Conservation (phyloP, 2,329 filamentous ascomycete genomes). For the Stagonosporopsis tanaceti region DNA sequence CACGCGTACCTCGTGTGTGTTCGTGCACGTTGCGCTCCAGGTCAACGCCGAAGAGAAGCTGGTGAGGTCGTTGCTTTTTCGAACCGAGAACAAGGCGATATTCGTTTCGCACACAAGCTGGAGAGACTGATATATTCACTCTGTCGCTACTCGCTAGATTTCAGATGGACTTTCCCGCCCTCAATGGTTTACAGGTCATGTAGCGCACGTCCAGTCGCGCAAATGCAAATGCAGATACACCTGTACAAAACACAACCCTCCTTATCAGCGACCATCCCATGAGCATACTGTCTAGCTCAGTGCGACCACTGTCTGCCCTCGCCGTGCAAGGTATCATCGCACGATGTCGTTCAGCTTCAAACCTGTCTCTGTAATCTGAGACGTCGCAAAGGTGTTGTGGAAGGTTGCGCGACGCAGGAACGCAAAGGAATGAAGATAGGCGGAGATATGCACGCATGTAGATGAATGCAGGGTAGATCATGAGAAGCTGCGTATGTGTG, state of each 20-base stretch:
- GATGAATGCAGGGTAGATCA: background rate
- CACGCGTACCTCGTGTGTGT: conserved; percentile 1
- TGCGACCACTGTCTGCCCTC: background rate
- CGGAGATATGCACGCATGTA: background rate
- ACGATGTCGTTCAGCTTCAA: background rate
- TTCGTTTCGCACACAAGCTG: background rate
- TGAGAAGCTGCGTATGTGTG: background rate
- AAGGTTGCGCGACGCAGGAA: background rate
- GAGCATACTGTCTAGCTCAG: background rate
- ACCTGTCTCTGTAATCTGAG: background rate
- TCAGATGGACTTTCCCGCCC: too few species aligned
- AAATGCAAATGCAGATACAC: background rate
- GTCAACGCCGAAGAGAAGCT: background rate
- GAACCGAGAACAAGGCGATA: background rate
- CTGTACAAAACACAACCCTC: too few species aligned
- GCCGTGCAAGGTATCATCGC: background rate
- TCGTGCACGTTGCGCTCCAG: background rate
- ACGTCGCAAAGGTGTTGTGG: background rate
- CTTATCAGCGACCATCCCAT: background rate
- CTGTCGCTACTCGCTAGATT: too few species aligned
- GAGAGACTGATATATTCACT: too few species aligned
- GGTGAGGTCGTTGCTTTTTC: background rate
- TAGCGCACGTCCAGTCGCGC: background rate
- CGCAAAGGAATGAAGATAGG: background rate
- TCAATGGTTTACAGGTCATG: background rate